Evolutionary conservation across 352 stramenopile species (phyloP), one percentile per base, ranked within the genome.

Genomic region (Discostella stelligera): DNA sequence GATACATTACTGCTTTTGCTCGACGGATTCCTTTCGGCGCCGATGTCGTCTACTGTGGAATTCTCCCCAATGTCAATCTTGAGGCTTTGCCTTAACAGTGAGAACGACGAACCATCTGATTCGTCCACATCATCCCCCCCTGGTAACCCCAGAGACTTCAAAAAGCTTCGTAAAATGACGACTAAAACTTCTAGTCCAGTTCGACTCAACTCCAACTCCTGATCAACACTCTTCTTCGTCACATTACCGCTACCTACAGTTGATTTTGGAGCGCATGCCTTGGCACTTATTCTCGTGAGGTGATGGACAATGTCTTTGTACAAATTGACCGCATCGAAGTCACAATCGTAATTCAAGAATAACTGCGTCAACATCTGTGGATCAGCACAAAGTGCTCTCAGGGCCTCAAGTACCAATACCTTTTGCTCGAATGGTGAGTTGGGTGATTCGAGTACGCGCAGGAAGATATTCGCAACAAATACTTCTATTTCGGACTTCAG

Each of bases 291-390:
- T 82, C 97, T 97, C 2, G 95, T 95, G 2, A 99, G 90, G 39
- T 96, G 95, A 68, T 98, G 89, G 0, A 99, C 93, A 74, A 99
- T 98, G 63, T 98, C 94, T 80, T 98, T 97, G 90, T 99, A 99
- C 37, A 99, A 84, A 80, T 93, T 91, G 32, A 97, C 96, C 0
- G 89, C 88, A 86, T 98, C 95, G 83, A 98, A 97, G 82, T 99
- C 97, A 75, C 97, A 99, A 80, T 99, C 98, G 86, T 99, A 99
- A 79, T 99, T 99, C 20, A 99, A 86, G 77, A 99, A 99, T 53
- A 99, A 95, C 79, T 99, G 96, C 0, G 97, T 94, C 2, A 99
- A 86, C 16, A 97, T 94, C 46, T 93, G 81, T 37, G 96, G 91
- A 83, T 99, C 97, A 49, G 96, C 90, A 82, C 96, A 98, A 9